Percentiles rank a stretch among this genome's conserved stretches.
phyloP scores from a whole-genome alignment of 345 rosid species.

The Kernera saxatilis region DNA sequence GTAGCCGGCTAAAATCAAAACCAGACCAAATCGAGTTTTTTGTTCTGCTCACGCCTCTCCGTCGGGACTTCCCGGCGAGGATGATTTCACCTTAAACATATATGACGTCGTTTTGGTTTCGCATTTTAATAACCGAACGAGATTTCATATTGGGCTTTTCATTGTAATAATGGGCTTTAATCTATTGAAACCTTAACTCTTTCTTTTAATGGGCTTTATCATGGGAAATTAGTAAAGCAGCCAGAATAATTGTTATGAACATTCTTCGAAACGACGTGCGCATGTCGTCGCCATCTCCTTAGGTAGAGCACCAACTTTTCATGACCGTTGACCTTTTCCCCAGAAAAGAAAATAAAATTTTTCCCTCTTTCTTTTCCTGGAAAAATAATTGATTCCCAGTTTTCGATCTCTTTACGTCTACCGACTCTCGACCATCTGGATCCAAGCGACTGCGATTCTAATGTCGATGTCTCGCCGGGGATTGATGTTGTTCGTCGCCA shows the following conservation, averaged over 20 bases:
- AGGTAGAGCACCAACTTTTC: slow-evolving; percentile 22
- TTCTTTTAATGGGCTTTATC: slow-evolving; percentile 1
- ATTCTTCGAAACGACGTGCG: slow-evolving; percentile 23
- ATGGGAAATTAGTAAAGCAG: background rate
- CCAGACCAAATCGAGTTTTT: background rate
- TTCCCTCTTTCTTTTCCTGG: slow-evolving; percentile 18
- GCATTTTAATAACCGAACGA: too few species aligned
- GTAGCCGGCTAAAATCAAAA: slow-evolving; percentile 7
- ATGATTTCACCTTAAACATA: background rate
- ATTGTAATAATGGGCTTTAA: background rate
- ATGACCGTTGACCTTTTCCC: slow-evolving; percentile 33
- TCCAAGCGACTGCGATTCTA: slow-evolving; percentile 11
- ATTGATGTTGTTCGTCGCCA: slow-evolving; percentile 29
- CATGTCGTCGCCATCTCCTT: slow-evolving; percentile 30
- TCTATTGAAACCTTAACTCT: background rate
- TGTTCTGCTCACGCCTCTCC: slow-evolving; percentile 4
- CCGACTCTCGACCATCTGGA: slow-evolving; percentile 10
- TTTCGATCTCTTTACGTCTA: background rate
- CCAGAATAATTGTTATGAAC: background rate
- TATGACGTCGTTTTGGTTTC: background rate
- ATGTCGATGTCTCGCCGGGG: slow-evolving; percentile 12
- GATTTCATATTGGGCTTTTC: slow-evolving; percentile 4
- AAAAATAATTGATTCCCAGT: background rate
- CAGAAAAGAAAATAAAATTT: slow-evolving; percentile 3
- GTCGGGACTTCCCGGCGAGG: slow-evolving; percentile 11